These are phyloP conservation scores for Barnettozyma hawaiiensis DNA, from an alignment of 1,139 yeast genomes.

Conservation along the genomic window DNA sequence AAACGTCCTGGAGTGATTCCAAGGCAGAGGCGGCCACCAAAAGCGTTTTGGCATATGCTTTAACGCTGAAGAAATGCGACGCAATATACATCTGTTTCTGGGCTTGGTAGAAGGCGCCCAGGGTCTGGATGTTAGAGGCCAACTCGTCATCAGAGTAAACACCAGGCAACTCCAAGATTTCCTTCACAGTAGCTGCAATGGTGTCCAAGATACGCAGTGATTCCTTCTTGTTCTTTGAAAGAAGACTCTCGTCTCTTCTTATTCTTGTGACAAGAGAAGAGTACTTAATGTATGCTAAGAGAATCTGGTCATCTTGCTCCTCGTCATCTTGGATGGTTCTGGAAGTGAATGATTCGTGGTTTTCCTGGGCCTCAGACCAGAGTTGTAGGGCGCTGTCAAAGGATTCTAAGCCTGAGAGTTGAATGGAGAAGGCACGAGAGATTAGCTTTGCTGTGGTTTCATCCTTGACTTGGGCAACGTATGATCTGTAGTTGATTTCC, in stretches of 20 bases:
- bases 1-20: conserved; percentile 18
- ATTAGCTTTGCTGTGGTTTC: conserved; percentile 65
- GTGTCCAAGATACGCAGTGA: conserved; percentile 22
- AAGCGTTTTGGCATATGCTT: conserved; percentile 48
- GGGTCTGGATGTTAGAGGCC: conserved; percentile 43
- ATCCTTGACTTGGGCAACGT: conserved; percentile 62
- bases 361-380: conserved; percentile 52
- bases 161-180: conserved; percentile 80
- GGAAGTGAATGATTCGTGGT: conserved; percentile 46
- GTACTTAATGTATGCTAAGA: conserved; percentile 70
- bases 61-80: conserved; percentile 41
- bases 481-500: conserved; percentile 64
- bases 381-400: conserved; percentile 44
- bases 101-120: conserved; percentile 43
- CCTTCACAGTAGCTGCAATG: conserved; percentile 38
- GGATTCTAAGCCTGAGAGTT: conserved; percentile 28
- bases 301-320: conserved; percentile 68
- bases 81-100: conserved; percentile 44
- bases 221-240: conserved; percentile 18
- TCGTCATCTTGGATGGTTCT: conserved; percentile 36
- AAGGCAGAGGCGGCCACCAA: conserved; percentile 41
- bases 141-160: conserved; percentile 80
- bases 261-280: conserved; percentile 59
- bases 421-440: conserved; percentile 28
- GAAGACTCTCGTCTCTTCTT: conserved; percentile 52